phyloP scores from a whole-genome alignment of 208 protist species.

The Porcisia hertigi region DNA sequence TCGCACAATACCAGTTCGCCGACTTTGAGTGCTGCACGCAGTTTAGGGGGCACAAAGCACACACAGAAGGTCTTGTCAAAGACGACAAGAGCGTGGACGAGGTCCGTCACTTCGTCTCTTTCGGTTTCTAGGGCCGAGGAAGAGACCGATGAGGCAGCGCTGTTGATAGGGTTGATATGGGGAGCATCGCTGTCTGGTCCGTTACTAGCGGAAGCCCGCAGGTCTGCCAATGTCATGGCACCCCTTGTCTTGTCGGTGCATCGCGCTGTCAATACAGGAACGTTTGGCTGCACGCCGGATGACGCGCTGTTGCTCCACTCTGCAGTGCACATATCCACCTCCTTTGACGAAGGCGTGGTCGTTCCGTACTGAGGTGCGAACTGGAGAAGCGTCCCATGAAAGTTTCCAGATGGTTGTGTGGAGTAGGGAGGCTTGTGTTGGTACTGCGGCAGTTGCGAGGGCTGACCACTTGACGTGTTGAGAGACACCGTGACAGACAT shows the following conservation, averaged over 20 bases:
- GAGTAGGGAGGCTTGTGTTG: slow-evolving; percentile 2
- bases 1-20: slow-evolving; percentile 77
- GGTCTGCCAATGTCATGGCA: background rate
- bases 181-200: background rate
- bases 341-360: background rate
- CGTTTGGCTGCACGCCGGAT: slow-evolving; percentile 8
- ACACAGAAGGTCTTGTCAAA: slow-evolving; percentile 63
- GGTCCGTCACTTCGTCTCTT: slow-evolving; percentile 6
- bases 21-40: slow-evolving; percentile 38
- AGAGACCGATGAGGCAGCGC: background rate
- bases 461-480: slow-evolving; percentile 1
- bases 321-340: background rate
- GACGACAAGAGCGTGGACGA: slow-evolving; percentile 54
- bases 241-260: background rate
- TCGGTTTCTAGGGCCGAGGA: background rate
- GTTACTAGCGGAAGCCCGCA: background rate
- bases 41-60: slow-evolving; percentile 50
- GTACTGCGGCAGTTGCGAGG: background rate
- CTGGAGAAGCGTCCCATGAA: background rate
- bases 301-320: slow-evolving; percentile 9
- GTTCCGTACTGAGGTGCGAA: background rate
- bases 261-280: background rate
- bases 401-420: background rate
- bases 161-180: background rate
- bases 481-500: background rate